Percentiles rank a stretch among this genome's conserved stretches.
phyloP scores from a whole-genome alignment of 2,329 filamentous ascomycete genomes.

The Drechslerella stenobrocha region DNA sequence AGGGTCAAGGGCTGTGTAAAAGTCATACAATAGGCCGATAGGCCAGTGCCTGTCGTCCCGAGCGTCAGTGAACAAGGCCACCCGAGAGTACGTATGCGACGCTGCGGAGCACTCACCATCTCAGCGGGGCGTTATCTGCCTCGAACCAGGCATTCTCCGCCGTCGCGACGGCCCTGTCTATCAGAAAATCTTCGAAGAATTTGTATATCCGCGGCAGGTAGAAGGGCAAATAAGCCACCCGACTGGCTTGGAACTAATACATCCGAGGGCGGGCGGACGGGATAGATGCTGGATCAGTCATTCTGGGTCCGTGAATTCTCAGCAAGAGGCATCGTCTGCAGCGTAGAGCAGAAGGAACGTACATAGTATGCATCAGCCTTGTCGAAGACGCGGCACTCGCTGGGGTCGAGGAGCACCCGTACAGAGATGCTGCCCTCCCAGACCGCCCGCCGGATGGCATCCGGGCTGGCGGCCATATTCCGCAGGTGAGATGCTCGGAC shows the following conservation, averaged over 20 bases:
- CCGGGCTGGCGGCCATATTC: slow-evolving; percentile 14
- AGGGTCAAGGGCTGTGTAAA: slow-evolving; percentile 66
- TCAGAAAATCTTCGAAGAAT: slow-evolving; percentile 66
- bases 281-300: slow-evolving; percentile 35
- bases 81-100: not conserved
- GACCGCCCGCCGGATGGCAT: slow-evolving; percentile 50
- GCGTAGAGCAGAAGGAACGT: slow-evolving; percentile 22
- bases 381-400: slow-evolving; percentile 52
- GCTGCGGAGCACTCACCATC: slow-evolving; percentile 59
- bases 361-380: slow-evolving; percentile 52
- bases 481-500: not conserved
- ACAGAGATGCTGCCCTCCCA: slow-evolving; percentile 52
- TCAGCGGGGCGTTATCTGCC: slow-evolving; percentile 69
- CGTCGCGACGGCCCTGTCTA: slow-evolving; percentile 60
- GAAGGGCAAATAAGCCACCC: slow-evolving; percentile 70
- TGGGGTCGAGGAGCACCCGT: slow-evolving; percentile 52
- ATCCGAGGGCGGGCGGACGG: slow-evolving; percentile 52
- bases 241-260: slow-evolving; percentile 62
- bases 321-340: slow-evolving; percentile 19
- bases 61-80: no score
- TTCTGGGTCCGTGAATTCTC: slow-evolving; percentile 26
- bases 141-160: slow-evolving; percentile 59
- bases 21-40: slow-evolving; percentile 69
- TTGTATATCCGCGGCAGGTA: slow-evolving; percentile 65
- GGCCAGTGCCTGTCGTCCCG: slow-evolving; percentile 67